Evolutionary conservation across 495 filamentous ascomycete genomes (phyloP).

Genomic region (Trichoderma erinaceum): DNA sequence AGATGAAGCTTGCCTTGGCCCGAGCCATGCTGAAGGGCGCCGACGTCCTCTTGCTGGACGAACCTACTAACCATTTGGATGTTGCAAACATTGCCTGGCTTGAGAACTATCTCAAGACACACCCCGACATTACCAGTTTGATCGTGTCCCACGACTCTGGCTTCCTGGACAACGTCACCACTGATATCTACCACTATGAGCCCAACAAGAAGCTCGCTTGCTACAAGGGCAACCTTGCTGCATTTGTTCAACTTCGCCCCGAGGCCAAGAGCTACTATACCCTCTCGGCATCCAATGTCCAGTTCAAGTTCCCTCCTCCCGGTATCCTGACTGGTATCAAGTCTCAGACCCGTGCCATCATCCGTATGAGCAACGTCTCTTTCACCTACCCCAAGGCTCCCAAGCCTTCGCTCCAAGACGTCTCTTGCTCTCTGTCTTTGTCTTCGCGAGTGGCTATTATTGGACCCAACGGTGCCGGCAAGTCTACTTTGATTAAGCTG

Average conservation of each 20-base stretch:
- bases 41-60: slow-evolving; percentile 92
- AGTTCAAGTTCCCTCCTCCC: slow-evolving; percentile 97
- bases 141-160: slow-evolving; percentile 98
- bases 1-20: slow-evolving; percentile 98
- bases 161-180: slow-evolving; percentile 95
- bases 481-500: slow-evolving; percentile 96
- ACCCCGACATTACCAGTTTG: slow-evolving; percentile 94
- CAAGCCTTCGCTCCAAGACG: slow-evolving; percentile 82
- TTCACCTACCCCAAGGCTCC: slow-evolving; percentile 83
- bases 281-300: slow-evolving; percentile 77
- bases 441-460: slow-evolving; percentile 95
- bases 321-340: slow-evolving; percentile 94
- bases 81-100: slow-evolving; percentile 95
- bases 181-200: slow-evolving; percentile 99
- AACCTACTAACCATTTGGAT: slow-evolving; percentile 98
- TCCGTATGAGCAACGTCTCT: slow-evolving; percentile 86
- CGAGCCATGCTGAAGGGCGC: slow-evolving; percentile 94
- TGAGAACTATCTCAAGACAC: slow-evolving; percentile 86
- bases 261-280: slow-evolving; percentile 99
- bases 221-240: slow-evolving; percentile 92
- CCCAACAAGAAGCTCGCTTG: slow-evolving; percentile 85
- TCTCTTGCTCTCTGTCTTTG: slow-evolving; percentile 77
- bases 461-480: slow-evolving; percentile 95
- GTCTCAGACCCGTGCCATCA: slow-evolving; percentile 84
- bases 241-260: slow-evolving; percentile 86